These are phyloP conservation scores for Periconia sp. DNA, from an alignment of 2,329 filamentous ascomycete genomes.

Conservation along the genomic window DNA sequence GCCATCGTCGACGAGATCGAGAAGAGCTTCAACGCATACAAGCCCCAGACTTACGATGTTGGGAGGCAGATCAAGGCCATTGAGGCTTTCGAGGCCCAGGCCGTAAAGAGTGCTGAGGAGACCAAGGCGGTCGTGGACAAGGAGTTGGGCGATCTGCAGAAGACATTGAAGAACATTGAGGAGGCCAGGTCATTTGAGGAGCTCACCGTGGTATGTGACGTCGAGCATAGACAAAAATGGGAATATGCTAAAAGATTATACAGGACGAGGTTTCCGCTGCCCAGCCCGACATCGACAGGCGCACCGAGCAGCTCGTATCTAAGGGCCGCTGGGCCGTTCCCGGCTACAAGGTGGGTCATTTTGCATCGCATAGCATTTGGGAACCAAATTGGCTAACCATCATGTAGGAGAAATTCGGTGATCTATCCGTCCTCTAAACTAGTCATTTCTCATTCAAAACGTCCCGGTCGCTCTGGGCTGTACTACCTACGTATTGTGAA, in stretches of 20 bases:
- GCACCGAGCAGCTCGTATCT: slow-evolving; percentile 89
- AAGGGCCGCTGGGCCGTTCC: slow-evolving; percentile 98
- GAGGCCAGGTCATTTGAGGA: slow-evolving; percentile 93
- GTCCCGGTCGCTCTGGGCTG: slow-evolving; percentile 35
- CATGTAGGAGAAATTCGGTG: slow-evolving; percentile 94
- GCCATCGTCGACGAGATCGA: slow-evolving; percentile 95
- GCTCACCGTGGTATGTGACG: slow-evolving; percentile 84
- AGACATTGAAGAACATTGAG: slow-evolving; percentile 97
- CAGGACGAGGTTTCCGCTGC: slow-evolving; percentile 94
- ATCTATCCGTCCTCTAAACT: slow-evolving; percentile 87
- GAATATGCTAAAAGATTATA: slow-evolving; percentile 22
- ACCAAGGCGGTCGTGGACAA: slow-evolving; percentile 96
- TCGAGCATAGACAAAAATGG: neutral
- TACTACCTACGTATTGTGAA: slow-evolving; percentile 45
- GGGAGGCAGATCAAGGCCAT: slow-evolving; percentile 95
- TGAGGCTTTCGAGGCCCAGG: slow-evolving; percentile 95
- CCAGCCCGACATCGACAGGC: slow-evolving; percentile 96
- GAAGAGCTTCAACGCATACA: slow-evolving; percentile 89
- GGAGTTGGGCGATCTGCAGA: slow-evolving; percentile 90
- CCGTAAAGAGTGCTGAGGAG: slow-evolving; percentile 92
- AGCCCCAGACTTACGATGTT: slow-evolving; percentile 92
- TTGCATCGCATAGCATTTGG: neutral
- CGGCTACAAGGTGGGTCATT: slow-evolving; percentile 86
- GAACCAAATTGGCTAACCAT: slow-evolving; percentile 48
- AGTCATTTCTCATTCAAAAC: slow-evolving; percentile 28